Percentiles rank a stretch among this genome's conserved stretches.
These are phyloP conservation scores for Elongisporangium anandrum DNA, from an alignment of 352 stramenopile species.

Conservation along the genomic window DNA sequence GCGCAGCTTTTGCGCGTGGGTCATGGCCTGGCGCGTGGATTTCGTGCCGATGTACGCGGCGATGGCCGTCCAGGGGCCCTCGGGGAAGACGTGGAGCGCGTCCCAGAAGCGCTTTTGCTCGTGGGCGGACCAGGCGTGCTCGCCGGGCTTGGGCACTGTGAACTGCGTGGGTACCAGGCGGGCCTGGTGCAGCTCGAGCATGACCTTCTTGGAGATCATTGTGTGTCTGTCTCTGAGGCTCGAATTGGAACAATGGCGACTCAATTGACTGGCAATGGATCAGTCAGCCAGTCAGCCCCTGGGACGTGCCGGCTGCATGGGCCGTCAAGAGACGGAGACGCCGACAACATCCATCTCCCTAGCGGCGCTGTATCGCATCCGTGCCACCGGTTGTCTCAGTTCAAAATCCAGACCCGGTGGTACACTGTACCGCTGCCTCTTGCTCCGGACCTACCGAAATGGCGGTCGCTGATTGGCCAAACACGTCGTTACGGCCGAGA, in stretches of 20 bases:
- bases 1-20: constrained; percentile 60
- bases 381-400: neutral
- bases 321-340: neutral
- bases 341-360: neutral
- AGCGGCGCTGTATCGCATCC: neutral
- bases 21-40: constrained; percentile 64
- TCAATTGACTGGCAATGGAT: neutral
- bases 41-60: constrained; percentile 56
- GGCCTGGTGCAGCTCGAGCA: constrained; percentile 52
- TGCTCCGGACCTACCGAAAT: neutral
- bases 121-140: constrained; percentile 40
- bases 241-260: neutral
- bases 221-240: neutral
- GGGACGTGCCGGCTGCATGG: neutral
- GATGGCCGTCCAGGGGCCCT: constrained; percentile 58
- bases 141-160: constrained; percentile 45
- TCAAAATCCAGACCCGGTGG: neutral
- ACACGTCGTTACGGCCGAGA: neutral
- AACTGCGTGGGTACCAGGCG: constrained; percentile 52
- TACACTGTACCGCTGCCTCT: neutral
- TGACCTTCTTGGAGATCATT: constrained; percentile 60
- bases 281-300: neutral
- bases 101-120: constrained; percentile 56
- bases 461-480: neutral
- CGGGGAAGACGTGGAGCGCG: constrained; percentile 50